These are phyloP conservation scores for Lecanosticta acicola DNA, from an alignment of 2,329 filamentous ascomycete genomes.

Conservation along the genomic window DNA sequence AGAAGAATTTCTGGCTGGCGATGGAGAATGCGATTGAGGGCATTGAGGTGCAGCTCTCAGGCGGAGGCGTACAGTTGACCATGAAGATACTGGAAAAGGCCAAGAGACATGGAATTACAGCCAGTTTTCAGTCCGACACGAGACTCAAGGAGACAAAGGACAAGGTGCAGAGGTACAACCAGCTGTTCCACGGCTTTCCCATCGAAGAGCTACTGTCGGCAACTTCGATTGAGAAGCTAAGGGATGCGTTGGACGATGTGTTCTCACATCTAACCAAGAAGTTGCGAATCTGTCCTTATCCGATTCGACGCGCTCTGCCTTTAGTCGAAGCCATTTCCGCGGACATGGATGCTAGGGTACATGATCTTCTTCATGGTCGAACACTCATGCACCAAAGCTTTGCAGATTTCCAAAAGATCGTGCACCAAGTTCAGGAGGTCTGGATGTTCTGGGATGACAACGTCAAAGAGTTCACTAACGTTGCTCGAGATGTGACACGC, in stretches of 20 bases:
- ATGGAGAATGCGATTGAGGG: constrained; percentile 92
- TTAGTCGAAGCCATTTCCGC: constrained; percentile 96
- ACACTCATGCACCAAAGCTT: constrained; percentile 90
- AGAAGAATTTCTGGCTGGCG: constrained; percentile 98
- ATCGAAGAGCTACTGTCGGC: constrained; percentile 91
- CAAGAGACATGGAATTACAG: constrained; percentile 94
- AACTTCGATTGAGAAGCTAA: constrained; percentile 78
- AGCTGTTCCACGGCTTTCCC: constrained; percentile 96
- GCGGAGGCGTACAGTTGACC: constrained; percentile 83
- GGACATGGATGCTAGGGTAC: constrained; percentile 81
- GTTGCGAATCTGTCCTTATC: constrained; percentile 91
- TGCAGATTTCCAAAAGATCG: constrained; percentile 78
- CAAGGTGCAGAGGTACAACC: constrained; percentile 96
- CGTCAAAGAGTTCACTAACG: constrained; percentile 95
- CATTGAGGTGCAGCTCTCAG: constrained; percentile 81
- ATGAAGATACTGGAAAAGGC: constrained; percentile 93
- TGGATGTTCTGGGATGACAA: constrained; percentile 94
- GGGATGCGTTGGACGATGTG: constrained; percentile 82
- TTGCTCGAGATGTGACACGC: constrained; percentile 88
- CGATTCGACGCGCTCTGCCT: constrained; percentile 80
- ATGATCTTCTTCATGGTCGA: constrained; percentile 76
- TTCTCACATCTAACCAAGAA: constrained; percentile 98
- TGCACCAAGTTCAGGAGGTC: constrained; percentile 76
- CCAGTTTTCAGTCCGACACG: constrained; percentile 94
- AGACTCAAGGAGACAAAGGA: constrained; percentile 94